A percentile compares a stretch with the other conserved stretches of the same genome.
These are phyloP conservation scores for Pleurotus platypus DNA, from an alignment of 768 basidiomycete genomes.

Conservation along the genomic window DNA sequence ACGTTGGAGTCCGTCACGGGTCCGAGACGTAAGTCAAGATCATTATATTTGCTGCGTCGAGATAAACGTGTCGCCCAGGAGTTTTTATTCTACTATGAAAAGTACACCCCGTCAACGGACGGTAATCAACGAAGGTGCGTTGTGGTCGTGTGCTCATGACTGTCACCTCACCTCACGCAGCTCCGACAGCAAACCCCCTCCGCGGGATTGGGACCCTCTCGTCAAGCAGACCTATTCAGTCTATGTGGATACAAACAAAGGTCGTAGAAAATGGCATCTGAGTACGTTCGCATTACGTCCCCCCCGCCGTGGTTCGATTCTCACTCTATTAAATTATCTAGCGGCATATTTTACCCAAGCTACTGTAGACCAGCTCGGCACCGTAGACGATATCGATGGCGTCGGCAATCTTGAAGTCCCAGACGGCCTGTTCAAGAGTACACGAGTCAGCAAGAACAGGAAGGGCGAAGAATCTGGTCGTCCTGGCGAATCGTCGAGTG, in stretches of 20 bases:
- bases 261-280: constrained; percentile 78
- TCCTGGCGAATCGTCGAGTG: constrained; percentile 21
- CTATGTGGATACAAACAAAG: constrained; percentile 62
- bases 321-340: constrained; percentile 21
- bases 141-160: neutral
- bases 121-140: constrained; percentile 39
- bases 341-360: constrained; percentile 82
- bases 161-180: constrained; percentile 7
- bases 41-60: constrained; percentile 1
- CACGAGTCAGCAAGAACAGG: constrained; percentile 51
- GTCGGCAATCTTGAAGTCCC: constrained; percentile 64
- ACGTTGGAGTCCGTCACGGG: constrained; percentile 80
- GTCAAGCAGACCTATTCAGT: constrained; percentile 87
- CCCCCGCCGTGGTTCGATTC: neutral
- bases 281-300: constrained; percentile 42
- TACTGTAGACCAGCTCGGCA: constrained; percentile 67
- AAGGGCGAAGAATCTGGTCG: constrained; percentile 37
- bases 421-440: constrained; percentile 64
- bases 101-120: constrained; percentile 50
- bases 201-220: constrained; percentile 62
- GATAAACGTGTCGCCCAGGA: constrained; percentile 41
- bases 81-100: constrained; percentile 84
- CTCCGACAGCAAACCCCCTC: constrained; percentile 43
- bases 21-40: constrained; percentile 62
- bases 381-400: constrained; percentile 62